Percentiles rank a stretch among this genome's conserved stretches.
Conservation (phyloP, 305 asterid genomes). For the Caryopteris hybrid region DNA sequence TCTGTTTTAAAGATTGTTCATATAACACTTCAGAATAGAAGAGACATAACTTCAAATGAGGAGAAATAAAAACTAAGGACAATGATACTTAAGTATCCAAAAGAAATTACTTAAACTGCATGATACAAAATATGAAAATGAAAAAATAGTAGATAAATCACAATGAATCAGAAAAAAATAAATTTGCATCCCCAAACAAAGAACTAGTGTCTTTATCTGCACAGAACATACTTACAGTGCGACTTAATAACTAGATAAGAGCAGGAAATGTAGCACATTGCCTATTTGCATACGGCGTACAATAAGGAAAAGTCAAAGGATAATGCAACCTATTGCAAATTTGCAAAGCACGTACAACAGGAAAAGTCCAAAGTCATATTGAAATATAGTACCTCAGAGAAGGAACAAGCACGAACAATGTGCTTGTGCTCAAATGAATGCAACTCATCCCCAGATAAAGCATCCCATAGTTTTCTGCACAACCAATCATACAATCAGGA, state of each 20-base stretch:
- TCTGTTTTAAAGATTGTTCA: neutral
- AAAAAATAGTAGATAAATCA: neutral
- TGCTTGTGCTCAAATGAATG: slow-evolving; percentile 97
- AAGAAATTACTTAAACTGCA: neutral
- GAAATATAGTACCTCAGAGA: slow-evolving; percentile 68
- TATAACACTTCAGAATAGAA: neutral
- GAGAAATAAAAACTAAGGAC: neutral
- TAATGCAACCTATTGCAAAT: neutral
- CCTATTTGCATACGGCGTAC: neutral
- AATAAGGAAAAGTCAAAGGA: neutral
- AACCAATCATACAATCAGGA: slow-evolving; percentile 17
- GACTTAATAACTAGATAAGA: neutral
- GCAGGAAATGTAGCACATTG: neutral
- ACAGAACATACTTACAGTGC: neutral
- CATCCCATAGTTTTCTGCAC: slow-evolving; percentile 98
- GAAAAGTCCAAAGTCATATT: neutral
- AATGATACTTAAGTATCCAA: neutral
- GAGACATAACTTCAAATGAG: neutral
- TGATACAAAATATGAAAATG: neutral
- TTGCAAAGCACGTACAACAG: neutral
- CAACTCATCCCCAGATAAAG: slow-evolving; percentile 82
- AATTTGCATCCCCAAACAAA: neutral
- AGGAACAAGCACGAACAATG: slow-evolving; percentile 90
- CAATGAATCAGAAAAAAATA: neutral
- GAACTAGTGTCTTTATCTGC: neutral